phyloP scores from a whole-genome alignment of 768 basidiomycete genomes.

The Mycena sanguinolenta region DNA sequence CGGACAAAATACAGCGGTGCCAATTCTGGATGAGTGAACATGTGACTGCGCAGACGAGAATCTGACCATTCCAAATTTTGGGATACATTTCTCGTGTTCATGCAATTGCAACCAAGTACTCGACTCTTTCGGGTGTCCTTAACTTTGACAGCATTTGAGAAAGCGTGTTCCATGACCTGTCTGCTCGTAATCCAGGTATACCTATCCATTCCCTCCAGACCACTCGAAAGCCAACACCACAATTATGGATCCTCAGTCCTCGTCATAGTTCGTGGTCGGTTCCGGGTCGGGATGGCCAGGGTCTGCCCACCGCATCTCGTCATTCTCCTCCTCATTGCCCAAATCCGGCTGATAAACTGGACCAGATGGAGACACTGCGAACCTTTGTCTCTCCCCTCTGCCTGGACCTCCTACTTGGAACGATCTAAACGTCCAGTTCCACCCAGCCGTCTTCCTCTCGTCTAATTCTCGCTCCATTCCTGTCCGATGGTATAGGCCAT shows the following conservation, averaged over 20 bases:
- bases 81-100: too few species aligned
- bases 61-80: constrained; percentile 10
- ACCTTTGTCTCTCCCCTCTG: not conserved
- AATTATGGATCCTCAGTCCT: too few species aligned
- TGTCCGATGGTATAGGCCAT: not conserved
- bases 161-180: too few species aligned
- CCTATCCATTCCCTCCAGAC: too few species aligned
- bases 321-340: not conserved
- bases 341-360: not conserved
- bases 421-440: not conserved
- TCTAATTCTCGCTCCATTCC: not conserved
- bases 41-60: constrained; percentile 47
- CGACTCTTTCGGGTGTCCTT: too few species aligned
- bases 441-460: not conserved
- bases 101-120: too few species aligned
- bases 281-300: too few species aligned
- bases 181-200: too few species aligned
- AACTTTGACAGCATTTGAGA: too few species aligned
- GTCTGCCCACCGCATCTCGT: too few species aligned
- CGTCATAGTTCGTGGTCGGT: too few species aligned
- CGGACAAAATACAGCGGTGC: constrained; percentile 51
- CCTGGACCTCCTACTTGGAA: constrained; percentile 1
- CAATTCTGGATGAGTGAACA: constrained; percentile 57
- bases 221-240: too few species aligned
- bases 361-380: not conserved